phyloP scores from a whole-genome alignment of 768 basidiomycete species.

The Trametopsis cervina region DNA sequence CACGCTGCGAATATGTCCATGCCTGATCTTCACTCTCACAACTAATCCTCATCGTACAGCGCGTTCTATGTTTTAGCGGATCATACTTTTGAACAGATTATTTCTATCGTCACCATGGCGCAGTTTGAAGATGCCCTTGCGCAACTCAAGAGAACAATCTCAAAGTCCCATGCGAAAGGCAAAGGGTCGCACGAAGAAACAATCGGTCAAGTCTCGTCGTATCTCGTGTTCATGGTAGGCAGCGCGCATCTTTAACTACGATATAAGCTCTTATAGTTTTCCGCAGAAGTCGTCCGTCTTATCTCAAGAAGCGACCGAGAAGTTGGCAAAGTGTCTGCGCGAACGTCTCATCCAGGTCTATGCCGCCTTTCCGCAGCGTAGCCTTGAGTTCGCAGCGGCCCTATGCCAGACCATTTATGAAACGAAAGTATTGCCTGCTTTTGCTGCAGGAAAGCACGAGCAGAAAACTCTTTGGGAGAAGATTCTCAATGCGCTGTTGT shows the following conservation, averaged over 20 bases:
- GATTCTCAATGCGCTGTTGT: slow-evolving; percentile 39
- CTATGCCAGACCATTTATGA: slow-evolving; percentile 35
- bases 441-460: slow-evolving; percentile 12
- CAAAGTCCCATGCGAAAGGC: slow-evolving; percentile 23
- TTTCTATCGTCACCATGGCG: slow-evolving; percentile 12
- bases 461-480: slow-evolving; percentile 36
- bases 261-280: background rate
- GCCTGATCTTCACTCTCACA: too few species aligned
- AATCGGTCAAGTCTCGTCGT: slow-evolving; percentile 35
- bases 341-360: slow-evolving; percentile 40
- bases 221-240: slow-evolving; percentile 37
- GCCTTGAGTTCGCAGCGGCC: slow-evolving; percentile 35
- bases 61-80: too few species aligned
- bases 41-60: too few species aligned
- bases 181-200: slow-evolving; percentile 26
- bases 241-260: background rate
- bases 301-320: slow-evolving; percentile 30
- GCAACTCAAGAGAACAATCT: slow-evolving; percentile 25
- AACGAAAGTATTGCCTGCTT: slow-evolving; percentile 29
- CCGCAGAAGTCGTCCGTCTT: slow-evolving; percentile 32
- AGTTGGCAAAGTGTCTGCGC: slow-evolving; percentile 35
- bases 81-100: too few species aligned
- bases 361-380: slow-evolving; percentile 26
- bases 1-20: too few species aligned
- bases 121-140: slow-evolving; percentile 25